Evolutionary conservation across 495 filamentous ascomycete genomes (phyloP).

Genomic region (Xylaria grammica): DNA sequence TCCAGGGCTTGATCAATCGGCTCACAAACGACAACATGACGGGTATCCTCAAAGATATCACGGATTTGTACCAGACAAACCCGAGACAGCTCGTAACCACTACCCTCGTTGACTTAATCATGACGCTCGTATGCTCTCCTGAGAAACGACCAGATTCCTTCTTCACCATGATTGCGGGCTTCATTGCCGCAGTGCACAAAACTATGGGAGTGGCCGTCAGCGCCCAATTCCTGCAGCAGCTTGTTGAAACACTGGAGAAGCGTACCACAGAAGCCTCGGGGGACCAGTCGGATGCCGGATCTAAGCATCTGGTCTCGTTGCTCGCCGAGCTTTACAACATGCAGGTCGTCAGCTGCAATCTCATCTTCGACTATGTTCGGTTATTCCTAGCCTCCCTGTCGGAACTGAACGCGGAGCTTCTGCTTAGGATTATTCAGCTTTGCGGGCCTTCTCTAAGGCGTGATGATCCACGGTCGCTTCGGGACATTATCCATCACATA

Average conservation of each 20-base stretch:
- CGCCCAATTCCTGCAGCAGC: constrained; percentile 76
- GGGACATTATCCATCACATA: constrained; percentile 84
- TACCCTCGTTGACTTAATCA: constrained; percentile 72
- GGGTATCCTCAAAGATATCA: constrained; percentile 77
- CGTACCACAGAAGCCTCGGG: constrained; percentile 52
- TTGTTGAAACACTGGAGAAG: constrained; percentile 71
- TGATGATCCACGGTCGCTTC: constrained; percentile 88
- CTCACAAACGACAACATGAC: constrained; percentile 88
- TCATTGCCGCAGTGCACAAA: constrained; percentile 86
- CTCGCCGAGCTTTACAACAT: constrained; percentile 91
- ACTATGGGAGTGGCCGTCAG: constrained; percentile 86
- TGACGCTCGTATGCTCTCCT: constrained; percentile 76
- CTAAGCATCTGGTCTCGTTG: constrained; percentile 72
- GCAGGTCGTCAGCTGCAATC: constrained; percentile 77
- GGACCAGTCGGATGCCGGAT: constrained; percentile 47
- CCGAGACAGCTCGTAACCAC: constrained; percentile 84
- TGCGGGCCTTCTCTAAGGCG: constrained; percentile 83
- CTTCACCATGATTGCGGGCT: constrained; percentile 87
- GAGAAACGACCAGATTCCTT: constrained; percentile 82
- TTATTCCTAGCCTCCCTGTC: constrained; percentile 75
- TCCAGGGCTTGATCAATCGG: constrained; percentile 89
- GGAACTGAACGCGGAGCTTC: constrained; percentile 88
- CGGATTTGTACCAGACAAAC: constrained; percentile 79
- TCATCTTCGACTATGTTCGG: constrained; percentile 90
- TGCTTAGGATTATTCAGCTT: constrained; percentile 82